Percentiles rank a stretch among this genome's conserved stretches.
These are phyloP conservation scores for Calonectria hawksworthii DNA, from an alignment of 2,329 filamentous ascomycete genomes.

Conservation along the genomic window DNA sequence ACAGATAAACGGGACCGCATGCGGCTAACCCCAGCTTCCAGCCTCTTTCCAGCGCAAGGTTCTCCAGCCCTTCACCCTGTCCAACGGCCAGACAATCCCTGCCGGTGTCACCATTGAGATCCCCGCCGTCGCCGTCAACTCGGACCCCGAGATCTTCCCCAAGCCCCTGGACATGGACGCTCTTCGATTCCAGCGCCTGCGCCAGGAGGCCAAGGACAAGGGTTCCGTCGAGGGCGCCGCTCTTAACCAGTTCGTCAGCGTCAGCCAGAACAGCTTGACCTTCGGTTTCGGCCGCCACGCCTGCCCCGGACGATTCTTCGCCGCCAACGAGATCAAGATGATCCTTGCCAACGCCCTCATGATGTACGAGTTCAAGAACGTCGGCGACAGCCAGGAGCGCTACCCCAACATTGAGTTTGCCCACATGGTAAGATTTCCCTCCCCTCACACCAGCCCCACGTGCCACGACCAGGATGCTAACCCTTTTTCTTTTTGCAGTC, in stretches of 20 bases:
- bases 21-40: conserved; percentile 19
- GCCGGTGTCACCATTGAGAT: conserved; percentile 60
- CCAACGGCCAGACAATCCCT: conserved; percentile 66
- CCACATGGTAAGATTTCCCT: conserved; percentile 5
- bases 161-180: conserved; percentile 57
- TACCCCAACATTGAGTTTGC: conserved; percentile 20
- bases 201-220: conserved; percentile 41
- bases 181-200: conserved; percentile 59
- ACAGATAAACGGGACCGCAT: too few species aligned
- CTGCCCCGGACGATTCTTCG: conserved; percentile 61
- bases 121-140: conserved; percentile 52
- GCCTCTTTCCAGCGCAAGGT: conserved; percentile 66
- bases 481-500: background rate
- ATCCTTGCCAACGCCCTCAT: conserved; percentile 57
- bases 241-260: conserved; percentile 58
- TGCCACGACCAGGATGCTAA: background rate
- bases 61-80: conserved; percentile 64
- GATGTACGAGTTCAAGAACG: conserved; percentile 51
- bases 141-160: conserved; percentile 52
- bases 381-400: background rate
- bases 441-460: background rate
- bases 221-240: conserved; percentile 35
- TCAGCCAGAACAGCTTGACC: conserved; percentile 52
- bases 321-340: conserved; percentile 61
- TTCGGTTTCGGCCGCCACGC: conserved; percentile 58